Evolutionary conservation across 2,329 filamentous ascomycete genomes (phyloP).

Genomic region (Escovopsis weberi): DNA sequence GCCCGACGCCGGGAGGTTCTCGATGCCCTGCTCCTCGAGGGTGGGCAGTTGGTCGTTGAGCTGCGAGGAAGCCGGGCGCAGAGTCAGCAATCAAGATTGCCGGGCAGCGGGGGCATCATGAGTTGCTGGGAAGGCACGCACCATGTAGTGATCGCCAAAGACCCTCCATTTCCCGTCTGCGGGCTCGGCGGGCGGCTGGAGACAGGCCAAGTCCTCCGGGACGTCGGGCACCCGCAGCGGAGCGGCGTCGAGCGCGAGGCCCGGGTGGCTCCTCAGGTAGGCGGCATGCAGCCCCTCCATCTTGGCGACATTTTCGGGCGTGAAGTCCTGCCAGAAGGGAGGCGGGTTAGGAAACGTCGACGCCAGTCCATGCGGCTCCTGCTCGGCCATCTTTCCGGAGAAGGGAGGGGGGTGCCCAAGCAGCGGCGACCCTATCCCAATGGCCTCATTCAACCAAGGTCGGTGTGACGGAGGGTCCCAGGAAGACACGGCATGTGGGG

Average conservation of each 20-base stretch:
- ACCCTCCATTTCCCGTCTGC: slow-evolving; percentile 54
- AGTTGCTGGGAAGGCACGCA: slow-evolving; percentile 11
- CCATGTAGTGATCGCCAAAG: slow-evolving; percentile 54
- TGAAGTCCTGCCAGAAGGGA: slow-evolving; percentile 83
- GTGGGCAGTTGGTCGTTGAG: slow-evolving; percentile 48
- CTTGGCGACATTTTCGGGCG: slow-evolving; percentile 52
- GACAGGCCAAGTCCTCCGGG: slow-evolving; percentile 56
- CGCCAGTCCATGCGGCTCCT: slow-evolving; percentile 33
- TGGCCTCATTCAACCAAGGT: too few species aligned
- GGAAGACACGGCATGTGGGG: too few species aligned
- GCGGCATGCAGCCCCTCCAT: slow-evolving; percentile 29
- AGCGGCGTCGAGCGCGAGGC: slow-evolving; percentile 7
- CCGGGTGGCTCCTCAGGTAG: slow-evolving; percentile 15
- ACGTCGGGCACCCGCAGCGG: slow-evolving; percentile 31
- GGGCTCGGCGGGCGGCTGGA: slow-evolving; percentile 72
- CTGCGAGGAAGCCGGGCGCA: slow-evolving; percentile 14
- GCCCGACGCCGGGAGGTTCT: slow-evolving; percentile 41
- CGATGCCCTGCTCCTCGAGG: slow-evolving; percentile 55
- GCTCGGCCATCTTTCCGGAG: slow-evolving; percentile 39
- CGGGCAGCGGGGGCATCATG: too few species aligned
- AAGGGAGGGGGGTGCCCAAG: not conserved
- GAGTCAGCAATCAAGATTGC: not conserved
- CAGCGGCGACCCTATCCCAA: too few species aligned
- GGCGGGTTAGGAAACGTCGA: slow-evolving; percentile 76
- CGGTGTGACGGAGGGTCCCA: too few species aligned